A percentile compares a stretch with the other conserved stretches of the same genome.
Evolutionary conservation across 2,329 filamentous ascomycete species (phyloP).

Genomic region (Truncatella angustata): DNA sequence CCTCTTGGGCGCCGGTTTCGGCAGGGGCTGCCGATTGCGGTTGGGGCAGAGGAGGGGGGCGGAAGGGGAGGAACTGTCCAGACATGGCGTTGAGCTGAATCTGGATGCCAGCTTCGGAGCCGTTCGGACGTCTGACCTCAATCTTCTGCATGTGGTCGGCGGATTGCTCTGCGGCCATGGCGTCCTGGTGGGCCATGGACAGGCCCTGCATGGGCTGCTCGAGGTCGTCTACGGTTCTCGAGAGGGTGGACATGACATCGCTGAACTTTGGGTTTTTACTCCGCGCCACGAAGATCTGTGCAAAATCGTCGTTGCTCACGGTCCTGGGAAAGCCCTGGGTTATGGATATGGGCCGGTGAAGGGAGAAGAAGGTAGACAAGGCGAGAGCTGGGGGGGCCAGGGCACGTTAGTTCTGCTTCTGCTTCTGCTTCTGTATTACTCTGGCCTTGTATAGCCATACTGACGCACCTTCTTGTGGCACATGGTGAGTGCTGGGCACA

Average conservation of each 20-base stretch:
- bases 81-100: constrained; percentile 68
- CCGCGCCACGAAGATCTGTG: constrained; percentile 72
- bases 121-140: constrained; percentile 55
- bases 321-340: constrained; percentile 75
- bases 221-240: constrained; percentile 56
- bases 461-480: constrained; percentile 68
- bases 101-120: constrained; percentile 56
- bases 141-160: constrained; percentile 49
- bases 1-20: constrained; percentile 34
- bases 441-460: constrained; percentile 22
- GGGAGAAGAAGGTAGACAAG: constrained; percentile 90
- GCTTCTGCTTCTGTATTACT: not conserved
- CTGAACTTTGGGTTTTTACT: constrained; percentile 49
- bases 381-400: constrained; percentile 64
- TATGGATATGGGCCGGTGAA: constrained; percentile 90
- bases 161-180: constrained; percentile 33
- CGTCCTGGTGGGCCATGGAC: constrained; percentile 33
- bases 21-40: constrained; percentile 46
- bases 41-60: constrained; percentile 76
- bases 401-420: constrained; percentile 17
- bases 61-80: constrained; percentile 75
- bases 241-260: constrained; percentile 67
- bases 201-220: constrained; percentile 57
- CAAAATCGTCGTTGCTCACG: constrained; percentile 73
- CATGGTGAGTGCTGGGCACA: constrained; percentile 72